Base-by-base conservation (phyloP, 257 asterid genomes). In the Cinchona pubescens region DNA sequence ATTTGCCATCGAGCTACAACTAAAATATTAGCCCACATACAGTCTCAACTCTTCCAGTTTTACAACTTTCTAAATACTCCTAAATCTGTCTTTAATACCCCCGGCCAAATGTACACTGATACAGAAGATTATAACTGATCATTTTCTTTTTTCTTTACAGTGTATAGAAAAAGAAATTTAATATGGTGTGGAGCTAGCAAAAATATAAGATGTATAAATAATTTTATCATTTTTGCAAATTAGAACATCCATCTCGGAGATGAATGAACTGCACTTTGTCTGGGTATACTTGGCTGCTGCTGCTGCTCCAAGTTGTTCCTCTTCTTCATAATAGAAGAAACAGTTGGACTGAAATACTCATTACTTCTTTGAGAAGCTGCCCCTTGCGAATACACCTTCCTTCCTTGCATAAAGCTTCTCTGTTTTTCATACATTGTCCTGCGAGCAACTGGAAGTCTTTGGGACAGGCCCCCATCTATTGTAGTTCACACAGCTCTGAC, bases 271-370 rank as follows among this genome's bases (percentile, higher is more conserved):
- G 88, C 82, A 73, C 79, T 86, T 75, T 78, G 92, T 61, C 88
- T 79, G 1, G 96, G 86, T 82, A 89, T 82, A 79, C 48, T 88
- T 27, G 80, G 80, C 69, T 76, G 90, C 43, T 77, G 87, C 84
- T n/a, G n/a, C n/a, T 85, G 95, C 86, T 85, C 92, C 80, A 80
- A 25, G 80, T 82, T 85, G 84, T 87, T 90, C 79, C 97, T 79
- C 78, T 92, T 94, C 82, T 94, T 95, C 98, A 95, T 88, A 76
- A 90, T 87, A 4, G 99, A 95, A 72, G 99, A 85, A 71, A 92
- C 98, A 1, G 99, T 95, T 12, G 99, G 99, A 78, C 96, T 90
- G 68, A 58, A 95, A 77, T 84, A 95, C 77, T 95, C 98, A 27
- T 92, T 94, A 73, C 97, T 88, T 87, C 95, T 88, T 29, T 93